A percentile compares a stretch with the other conserved stretches of the same genome.
phyloP scores from a whole-genome alignment of 495 filamentous ascomycete genomes.

The Schizothecium vesticola region DNA sequence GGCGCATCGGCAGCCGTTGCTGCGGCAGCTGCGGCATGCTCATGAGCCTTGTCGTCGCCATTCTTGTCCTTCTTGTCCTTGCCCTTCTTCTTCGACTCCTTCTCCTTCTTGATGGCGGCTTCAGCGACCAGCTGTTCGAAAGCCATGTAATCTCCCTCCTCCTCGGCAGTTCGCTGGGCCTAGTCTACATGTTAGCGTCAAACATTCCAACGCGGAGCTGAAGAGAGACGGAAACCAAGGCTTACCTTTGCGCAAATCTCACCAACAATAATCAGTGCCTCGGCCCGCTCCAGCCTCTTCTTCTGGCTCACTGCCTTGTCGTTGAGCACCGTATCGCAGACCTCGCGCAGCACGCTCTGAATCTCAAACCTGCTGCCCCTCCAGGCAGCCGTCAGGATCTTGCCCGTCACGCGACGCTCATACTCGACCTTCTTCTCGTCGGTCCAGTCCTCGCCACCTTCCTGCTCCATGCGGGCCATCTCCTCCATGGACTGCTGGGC shows the following conservation, averaged over 20 bases:
- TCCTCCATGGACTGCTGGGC: conserved; percentile 98
- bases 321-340: conserved; percentile 60
- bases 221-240: conserved; percentile 1
- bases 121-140: conserved; percentile 98
- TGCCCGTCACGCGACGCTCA: conserved; percentile 89
- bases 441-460: conserved; percentile 95
- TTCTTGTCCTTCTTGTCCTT: conserved; percentile 61
- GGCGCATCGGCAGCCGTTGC: conserved; percentile 39
- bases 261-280: conserved; percentile 81
- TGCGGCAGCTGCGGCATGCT: conserved; percentile 21
- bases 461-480: conserved; percentile 94
- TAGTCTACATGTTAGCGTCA: conserved; percentile 28
- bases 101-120: conserved; percentile 87
- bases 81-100: conserved; percentile 68
- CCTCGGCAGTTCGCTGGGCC: conserved; percentile 87
- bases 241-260: conserved; percentile 82
- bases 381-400: conserved; percentile 98
- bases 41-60: conserved; percentile 8
- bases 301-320: conserved; percentile 78
- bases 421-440: conserved; percentile 97
- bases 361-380: conserved; percentile 97
- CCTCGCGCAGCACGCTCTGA: conserved; percentile 87
- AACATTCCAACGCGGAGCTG: background rate
- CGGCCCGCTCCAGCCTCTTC: conserved; percentile 85
- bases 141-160: conserved; percentile 97